Evolutionary conservation across 179 eudicot genomes (phyloP), one percentile per base, ranked within the genome.

Genomic region (Spergularia azorica): DNA sequence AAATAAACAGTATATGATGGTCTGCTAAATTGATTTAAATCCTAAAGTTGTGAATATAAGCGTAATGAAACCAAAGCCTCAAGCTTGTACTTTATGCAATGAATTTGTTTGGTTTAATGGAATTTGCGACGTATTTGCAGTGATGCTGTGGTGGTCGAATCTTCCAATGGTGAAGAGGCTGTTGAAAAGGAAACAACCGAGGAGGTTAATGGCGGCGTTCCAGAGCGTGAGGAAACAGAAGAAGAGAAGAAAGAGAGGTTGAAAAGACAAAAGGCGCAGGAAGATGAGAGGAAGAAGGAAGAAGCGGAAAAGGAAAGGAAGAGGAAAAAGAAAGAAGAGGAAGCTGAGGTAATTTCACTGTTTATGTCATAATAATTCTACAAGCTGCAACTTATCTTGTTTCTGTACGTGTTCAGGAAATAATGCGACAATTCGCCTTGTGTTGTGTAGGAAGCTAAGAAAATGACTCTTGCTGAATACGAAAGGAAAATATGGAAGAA

Each of bases 401-500:
- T 56, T 54, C 39, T n/a, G n/a, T 36, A 6, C 21, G 36, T 18
- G 18, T 14, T 43, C 57, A 9, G 41, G 71, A 68, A 39, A 50
- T 71, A 20, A 76, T 79, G 2, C 1, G 12, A 26, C 32, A 26
- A 26, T 26, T 26, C 2, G 32, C 32, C 1, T 26, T 13, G 3
- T 14, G 5, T 50, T 59, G 57, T 43, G 41, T 68, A 86, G 87
- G 80, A 73, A 16, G 64, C 77, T 10, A 18, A 13, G 15, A 71
- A 77, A 20, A 77, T 74, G 86, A 86, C 87, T 43, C 81, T 83
- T 13, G 81, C 79, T 41, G 70, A 86, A 67, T 86, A 86, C 70
- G 77, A 86, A 51, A 76, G 83, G 68, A 16, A 72, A 61, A 71
- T 78, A 20, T 54, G 56, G 4, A 81, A 81, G 73, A 83, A 81